These are phyloP conservation scores for Kodamaea kaohsiungensis DNA, from an alignment of 805 yeast species.

Conservation along the genomic window DNA sequence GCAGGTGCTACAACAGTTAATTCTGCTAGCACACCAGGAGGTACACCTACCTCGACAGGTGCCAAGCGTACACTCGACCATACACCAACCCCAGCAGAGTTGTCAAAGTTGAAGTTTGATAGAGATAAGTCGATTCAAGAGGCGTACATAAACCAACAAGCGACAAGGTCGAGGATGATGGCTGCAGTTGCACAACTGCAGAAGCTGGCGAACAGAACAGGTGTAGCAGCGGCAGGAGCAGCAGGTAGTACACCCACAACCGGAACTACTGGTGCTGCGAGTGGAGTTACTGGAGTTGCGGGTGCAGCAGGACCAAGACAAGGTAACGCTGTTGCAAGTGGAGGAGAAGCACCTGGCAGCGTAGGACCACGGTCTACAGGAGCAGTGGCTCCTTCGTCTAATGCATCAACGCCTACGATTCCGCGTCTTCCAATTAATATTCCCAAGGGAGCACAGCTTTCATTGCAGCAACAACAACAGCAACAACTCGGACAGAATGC, in stretches of 20 bases:
- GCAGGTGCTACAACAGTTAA: background rate
- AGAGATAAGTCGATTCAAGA: conserved; percentile 85
- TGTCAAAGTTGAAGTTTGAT: conserved; percentile 79
- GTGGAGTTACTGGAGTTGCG: background rate
- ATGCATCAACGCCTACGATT: background rate
- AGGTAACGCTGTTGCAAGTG: background rate
- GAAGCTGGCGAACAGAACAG: conserved; percentile 8
- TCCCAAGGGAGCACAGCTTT: background rate
- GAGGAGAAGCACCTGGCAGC: background rate
- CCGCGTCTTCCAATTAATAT: background rate
- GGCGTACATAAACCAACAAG: conserved; percentile 53
- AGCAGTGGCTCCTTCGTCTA: background rate
- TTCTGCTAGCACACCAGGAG: background rate
- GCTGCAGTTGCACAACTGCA: conserved; percentile 42
- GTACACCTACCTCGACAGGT: background rate
- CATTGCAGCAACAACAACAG: conserved; percentile 4
- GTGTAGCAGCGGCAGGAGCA: background rate
- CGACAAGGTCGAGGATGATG: conserved; percentile 43
- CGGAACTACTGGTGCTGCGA: background rate
- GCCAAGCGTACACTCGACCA: conserved; percentile 47
- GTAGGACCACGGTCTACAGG: background rate
- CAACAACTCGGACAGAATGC: conserved; percentile 5
- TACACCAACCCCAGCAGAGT: conserved; percentile 71
- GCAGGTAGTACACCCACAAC: background rate
- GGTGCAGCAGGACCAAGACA: background rate